Evolutionary conservation across 2,329 filamentous ascomycete genomes (phyloP).

Genomic region (Calonectria pseudoreteaudii): DNA sequence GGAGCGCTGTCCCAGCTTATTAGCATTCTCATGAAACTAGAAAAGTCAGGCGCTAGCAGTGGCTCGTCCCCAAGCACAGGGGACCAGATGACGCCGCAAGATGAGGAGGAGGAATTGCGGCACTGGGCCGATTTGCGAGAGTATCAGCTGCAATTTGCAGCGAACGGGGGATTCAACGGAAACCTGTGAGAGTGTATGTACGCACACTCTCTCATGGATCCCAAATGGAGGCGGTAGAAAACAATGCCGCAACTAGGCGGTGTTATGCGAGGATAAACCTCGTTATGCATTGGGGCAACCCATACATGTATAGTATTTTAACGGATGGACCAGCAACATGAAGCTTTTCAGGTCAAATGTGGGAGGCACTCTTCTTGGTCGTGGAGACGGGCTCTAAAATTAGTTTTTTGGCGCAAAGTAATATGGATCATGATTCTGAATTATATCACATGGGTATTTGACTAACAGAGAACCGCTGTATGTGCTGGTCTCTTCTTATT

Average conservation of each 20-base stretch:
- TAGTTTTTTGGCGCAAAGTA: slow-evolving; percentile 13
- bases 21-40: slow-evolving; percentile 79
- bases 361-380: slow-evolving; percentile 4
- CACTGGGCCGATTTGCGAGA: slow-evolving; percentile 85
- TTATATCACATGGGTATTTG: slow-evolving; percentile 37
- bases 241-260: not conserved
- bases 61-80: slow-evolving; percentile 45
- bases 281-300: slow-evolving; percentile 22
- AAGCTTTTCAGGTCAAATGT: not conserved
- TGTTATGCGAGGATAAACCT: not conserved
- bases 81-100: slow-evolving; percentile 61
- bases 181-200: slow-evolving; percentile 34
- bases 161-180: slow-evolving; percentile 67
- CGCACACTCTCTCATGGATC: not conserved
- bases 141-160: slow-evolving; percentile 79
- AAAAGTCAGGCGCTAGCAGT: slow-evolving; percentile 66
- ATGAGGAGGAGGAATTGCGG: slow-evolving; percentile 81
- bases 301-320: slow-evolving; percentile 20
- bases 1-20: slow-evolving; percentile 79
- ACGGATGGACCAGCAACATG: not conserved
- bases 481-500: slow-evolving; percentile 19
- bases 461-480: slow-evolving; percentile 19
- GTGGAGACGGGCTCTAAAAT: slow-evolving; percentile 2
- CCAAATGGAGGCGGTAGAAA: not conserved
- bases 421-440: not conserved